Base-by-base conservation (phyloP, 208 protist species). In the Leishmania lainsoni region DNA sequence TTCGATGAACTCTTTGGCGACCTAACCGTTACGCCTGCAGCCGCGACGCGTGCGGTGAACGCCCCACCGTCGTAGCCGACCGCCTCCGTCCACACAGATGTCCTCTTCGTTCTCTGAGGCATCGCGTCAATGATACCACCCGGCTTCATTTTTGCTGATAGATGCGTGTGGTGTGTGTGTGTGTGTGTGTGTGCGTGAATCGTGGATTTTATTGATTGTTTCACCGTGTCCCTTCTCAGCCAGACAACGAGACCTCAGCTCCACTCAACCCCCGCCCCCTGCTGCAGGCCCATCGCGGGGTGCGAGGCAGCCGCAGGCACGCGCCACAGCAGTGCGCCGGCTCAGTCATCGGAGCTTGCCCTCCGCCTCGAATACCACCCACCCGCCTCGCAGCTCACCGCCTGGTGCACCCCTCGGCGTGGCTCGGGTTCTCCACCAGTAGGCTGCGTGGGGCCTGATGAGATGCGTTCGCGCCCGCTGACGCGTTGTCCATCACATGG, bases 1-100 rank as follows among this genome's bases (percentile, higher is more conserved):
- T 94, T 96, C 61, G 89, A 94, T n/a, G 85, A 93, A 68, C 81
- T 96, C 3, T 94, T 96, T 79, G 91, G 92, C 20, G 78, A 84
- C 56, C 32, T 84, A 10, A 65, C 51, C 49, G 61, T 75, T 29
- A 58, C 26, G n/a, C 61, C 71, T 51, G 14, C 45, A 26, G n/a
- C 81, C 3, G 22, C 76, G n/a, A 72, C 61, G 29, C 68, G 59
- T 58, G 22, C 35, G 65, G 6, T 6, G 45, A 45, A 74, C 17
- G 56, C 80, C 58, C 58, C 65, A 17, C 73, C 54, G 20, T 51
- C 68, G 22, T 80, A 84, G 65, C 58, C 75, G 69, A 52, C 80
- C 3, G 42, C 75, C n/a, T 51, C 69, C 0, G 56, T 63, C 17
- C 20, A 52, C 48, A 8, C 45, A n/a, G 3, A 73, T 52, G 69